Evolutionary conservation across 441 rosid species (phyloP).

Genomic region (Croton laevigatus): DNA sequence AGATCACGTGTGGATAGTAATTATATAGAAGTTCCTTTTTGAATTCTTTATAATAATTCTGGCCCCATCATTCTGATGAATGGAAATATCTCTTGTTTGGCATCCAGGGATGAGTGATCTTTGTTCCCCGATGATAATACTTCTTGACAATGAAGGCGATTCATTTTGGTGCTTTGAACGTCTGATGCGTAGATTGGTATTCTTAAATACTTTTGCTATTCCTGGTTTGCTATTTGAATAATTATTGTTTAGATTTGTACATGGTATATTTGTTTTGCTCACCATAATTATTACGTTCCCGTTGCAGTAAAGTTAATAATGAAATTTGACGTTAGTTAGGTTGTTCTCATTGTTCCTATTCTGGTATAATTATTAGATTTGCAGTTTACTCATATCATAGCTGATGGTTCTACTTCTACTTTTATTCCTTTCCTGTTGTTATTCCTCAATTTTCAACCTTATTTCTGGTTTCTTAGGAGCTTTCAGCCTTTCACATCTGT

Average conservation of each 20-base stretch:
- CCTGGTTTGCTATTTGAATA: background rate
- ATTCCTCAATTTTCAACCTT: background rate
- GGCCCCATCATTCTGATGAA: background rate
- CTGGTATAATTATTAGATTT: background rate
- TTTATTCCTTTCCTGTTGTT: too few relatives aligned
- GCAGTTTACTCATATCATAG: background rate
- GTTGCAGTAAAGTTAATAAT: background rate
- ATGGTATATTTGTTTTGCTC: background rate
- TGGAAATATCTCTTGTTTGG: conserved; percentile 15
- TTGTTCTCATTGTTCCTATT: background rate
- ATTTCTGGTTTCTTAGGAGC: background rate
- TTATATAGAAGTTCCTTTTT: background rate
- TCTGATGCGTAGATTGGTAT: conserved; percentile 94
- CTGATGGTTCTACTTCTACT: background rate
- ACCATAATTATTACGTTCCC: background rate
- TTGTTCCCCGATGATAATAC: conserved; percentile 97
- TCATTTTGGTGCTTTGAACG: conserved; percentile 98
- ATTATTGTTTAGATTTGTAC: background rate
- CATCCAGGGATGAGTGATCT: conserved; percentile 91
- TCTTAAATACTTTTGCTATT: background rate
- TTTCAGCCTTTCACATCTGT: background rate
- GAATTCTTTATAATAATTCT: background rate
- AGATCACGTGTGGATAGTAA: background rate
- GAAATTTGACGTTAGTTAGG: background rate
- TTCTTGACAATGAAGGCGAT: conserved; percentile 88